Percentiles rank a stretch among this genome's conserved stretches.
These are phyloP conservation scores for Lasiosphaeria miniovina DNA, from an alignment of 495 filamentous ascomycete genomes.

Conservation along the genomic window DNA sequence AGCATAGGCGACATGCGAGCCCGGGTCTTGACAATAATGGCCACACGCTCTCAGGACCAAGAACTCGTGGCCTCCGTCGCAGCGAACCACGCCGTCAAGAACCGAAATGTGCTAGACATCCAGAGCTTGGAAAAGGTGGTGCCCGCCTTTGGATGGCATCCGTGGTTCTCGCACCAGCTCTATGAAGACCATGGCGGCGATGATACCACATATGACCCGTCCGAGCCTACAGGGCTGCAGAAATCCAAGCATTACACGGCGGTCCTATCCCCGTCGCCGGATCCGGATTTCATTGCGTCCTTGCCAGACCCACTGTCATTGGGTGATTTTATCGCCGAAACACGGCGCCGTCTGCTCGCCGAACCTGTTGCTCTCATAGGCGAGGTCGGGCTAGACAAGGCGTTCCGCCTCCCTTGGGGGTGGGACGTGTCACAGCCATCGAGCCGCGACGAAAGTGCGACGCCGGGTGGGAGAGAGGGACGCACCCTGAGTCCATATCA, in stretches of 20 bases:
- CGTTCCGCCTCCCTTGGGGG: slow-evolving; percentile 73
- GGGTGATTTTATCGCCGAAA: slow-evolving; percentile 62
- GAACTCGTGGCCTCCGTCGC: slow-evolving; percentile 72
- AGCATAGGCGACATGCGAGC: slow-evolving; percentile 75
- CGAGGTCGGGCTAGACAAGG: slow-evolving; percentile 83
- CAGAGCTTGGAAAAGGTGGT: slow-evolving; percentile 48
- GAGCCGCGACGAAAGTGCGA: slow-evolving; percentile 48
- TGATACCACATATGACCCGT: slow-evolving; percentile 31
- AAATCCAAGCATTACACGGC: slow-evolving; percentile 69
- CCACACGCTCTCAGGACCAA: slow-evolving; percentile 84
- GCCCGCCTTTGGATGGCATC: slow-evolving; percentile 96
- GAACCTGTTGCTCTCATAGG: slow-evolving; percentile 75
- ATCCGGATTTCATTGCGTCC: slow-evolving; percentile 58
- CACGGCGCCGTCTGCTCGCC: slow-evolving; percentile 56
- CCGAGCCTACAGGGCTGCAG: slow-evolving; percentile 24
- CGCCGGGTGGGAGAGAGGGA: slow-evolving; percentile 81
- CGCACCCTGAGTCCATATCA: slow-evolving; percentile 67
- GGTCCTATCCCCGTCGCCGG: slow-evolving; percentile 55
- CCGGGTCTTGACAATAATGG: slow-evolving; percentile 78
- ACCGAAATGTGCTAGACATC: slow-evolving; percentile 14
- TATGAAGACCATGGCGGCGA: slow-evolving; percentile 54
- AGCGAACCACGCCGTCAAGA: slow-evolving; percentile 35
- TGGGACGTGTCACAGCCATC: slow-evolving; percentile 42
- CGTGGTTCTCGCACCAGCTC: slow-evolving; percentile 94
- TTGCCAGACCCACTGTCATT: slow-evolving; percentile 72